These are phyloP conservation scores for Nakaseomyces delphensis DNA, from an alignment of 1,139 yeast genomes.

Conservation along the genomic window DNA sequence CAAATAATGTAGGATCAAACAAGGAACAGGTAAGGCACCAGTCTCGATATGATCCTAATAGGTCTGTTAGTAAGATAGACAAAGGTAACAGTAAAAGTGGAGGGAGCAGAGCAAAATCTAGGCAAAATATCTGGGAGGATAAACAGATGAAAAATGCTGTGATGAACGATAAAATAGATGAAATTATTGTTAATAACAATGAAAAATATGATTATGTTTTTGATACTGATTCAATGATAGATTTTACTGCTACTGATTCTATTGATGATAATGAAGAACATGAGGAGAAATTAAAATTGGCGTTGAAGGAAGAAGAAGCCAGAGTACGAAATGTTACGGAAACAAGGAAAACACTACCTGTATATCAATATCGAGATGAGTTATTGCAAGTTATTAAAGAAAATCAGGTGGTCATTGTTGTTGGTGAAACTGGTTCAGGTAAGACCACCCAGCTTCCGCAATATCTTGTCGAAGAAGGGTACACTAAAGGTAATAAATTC, in stretches of 20 bases:
- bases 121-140: constrained; percentile 25
- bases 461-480: constrained; percentile 75
- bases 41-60: constrained; percentile 7
- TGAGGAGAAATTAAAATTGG: constrained; percentile 28
- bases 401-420: constrained; percentile 74
- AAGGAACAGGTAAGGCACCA: background rate
- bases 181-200: constrained; percentile 40
- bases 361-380: constrained; percentile 50
- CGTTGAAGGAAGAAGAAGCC: constrained; percentile 37
- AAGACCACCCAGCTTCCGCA: constrained; percentile 94
- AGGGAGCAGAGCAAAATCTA: background rate
- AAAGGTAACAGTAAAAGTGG: background rate
- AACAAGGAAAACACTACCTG: constrained; percentile 43
- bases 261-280: constrained; percentile 19
- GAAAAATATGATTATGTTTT: constrained; percentile 71
- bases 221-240: constrained; percentile 67
- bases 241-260: constrained; percentile 45
- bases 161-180: constrained; percentile 34
- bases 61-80: background rate
- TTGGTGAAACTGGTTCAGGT: constrained; percentile 97
- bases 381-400: constrained; percentile 49
- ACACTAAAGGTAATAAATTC: constrained; percentile 41
- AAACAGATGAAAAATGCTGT: constrained; percentile 26
- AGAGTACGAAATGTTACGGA: constrained; percentile 37
- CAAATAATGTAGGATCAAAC: background rate